Evolutionary conservation across 257 asterid species (phyloP).

Genomic region (Rehmannia glutinosa): DNA sequence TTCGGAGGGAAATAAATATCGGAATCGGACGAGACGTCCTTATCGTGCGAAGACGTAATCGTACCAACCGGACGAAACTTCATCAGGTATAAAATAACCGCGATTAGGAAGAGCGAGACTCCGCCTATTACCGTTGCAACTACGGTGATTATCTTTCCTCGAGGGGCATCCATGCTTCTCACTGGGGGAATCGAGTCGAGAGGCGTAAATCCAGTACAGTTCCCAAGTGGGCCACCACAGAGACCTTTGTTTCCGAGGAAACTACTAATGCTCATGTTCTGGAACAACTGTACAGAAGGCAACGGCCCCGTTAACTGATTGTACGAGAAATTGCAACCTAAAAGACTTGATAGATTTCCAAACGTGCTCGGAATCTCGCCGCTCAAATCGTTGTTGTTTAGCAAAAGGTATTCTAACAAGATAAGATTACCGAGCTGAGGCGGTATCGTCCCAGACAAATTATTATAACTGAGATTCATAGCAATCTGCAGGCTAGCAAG

Average conservation of each 20-base stretch:
- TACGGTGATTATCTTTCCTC: constrained; percentile 57
- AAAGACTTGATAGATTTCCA: constrained; percentile 68
- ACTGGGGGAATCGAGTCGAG: constrained; percentile 24
- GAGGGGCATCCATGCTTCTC: constrained; percentile 24
- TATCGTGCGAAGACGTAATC: constrained; percentile 33
- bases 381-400: constrained; percentile 64
- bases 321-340: constrained; percentile 84
- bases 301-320: constrained; percentile 72
- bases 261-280: constrained; percentile 66
- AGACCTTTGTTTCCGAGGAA: constrained; percentile 78
- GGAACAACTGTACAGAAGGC: constrained; percentile 66
- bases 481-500: constrained; percentile 79
- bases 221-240: constrained; percentile 83
- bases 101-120: constrained; percentile 71
- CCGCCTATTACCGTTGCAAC: constrained; percentile 78
- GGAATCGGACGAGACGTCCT: constrained; percentile 45
- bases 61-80: constrained; percentile 46
- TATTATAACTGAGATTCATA: constrained; percentile 73
- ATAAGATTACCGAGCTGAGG: constrained; percentile 79
- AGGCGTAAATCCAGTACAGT: constrained; percentile 34
- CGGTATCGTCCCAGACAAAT: constrained; percentile 71
- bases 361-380: constrained; percentile 86
- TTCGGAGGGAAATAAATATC: constrained; percentile 88
- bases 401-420: constrained; percentile 59
- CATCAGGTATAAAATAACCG: constrained; percentile 59